Percentiles rank a stretch among this genome's conserved stretches.
These are phyloP conservation scores for Colletotrichum sp. DNA, from an alignment of 2,329 filamentous ascomycete genomes.

Conservation along the genomic window DNA sequence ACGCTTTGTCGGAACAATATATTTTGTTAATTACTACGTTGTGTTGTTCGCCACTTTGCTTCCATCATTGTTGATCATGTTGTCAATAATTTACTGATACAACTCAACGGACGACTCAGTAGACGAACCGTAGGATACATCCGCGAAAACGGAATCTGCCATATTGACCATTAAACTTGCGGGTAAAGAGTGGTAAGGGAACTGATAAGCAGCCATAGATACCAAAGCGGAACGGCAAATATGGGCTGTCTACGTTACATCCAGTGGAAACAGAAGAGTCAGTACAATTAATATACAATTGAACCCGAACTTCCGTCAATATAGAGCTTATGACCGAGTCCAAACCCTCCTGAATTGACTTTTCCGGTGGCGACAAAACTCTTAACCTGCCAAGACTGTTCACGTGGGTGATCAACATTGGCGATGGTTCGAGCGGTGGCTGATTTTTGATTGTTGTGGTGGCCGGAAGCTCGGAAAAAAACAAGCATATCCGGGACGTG, in stretches of 20 bases:
- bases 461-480: not conserved
- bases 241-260: not conserved
- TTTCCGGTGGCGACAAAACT: not conserved
- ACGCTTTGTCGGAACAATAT: not conserved
- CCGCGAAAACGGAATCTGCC: not conserved
- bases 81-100: not conserved
- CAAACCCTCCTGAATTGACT: not conserved
- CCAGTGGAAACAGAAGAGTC: not conserved
- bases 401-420: not conserved
- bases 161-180: not conserved
- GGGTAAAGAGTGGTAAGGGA: not conserved
- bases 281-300: not conserved
- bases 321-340: not conserved
- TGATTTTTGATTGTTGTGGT: not conserved
- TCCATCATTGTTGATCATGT: not conserved
- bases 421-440: not conserved
- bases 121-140: not conserved
- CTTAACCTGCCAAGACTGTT: not conserved
- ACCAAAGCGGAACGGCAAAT: not conserved
- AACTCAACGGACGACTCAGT: not conserved
- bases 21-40: not conserved
- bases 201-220: not conserved
- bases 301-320: not conserved
- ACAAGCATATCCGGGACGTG: not conserved
- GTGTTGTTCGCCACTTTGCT: not conserved